These are phyloP conservation scores for Exidia glandulosa DNA, from an alignment of 768 basidiomycete genomes.

Conservation along the genomic window DNA sequence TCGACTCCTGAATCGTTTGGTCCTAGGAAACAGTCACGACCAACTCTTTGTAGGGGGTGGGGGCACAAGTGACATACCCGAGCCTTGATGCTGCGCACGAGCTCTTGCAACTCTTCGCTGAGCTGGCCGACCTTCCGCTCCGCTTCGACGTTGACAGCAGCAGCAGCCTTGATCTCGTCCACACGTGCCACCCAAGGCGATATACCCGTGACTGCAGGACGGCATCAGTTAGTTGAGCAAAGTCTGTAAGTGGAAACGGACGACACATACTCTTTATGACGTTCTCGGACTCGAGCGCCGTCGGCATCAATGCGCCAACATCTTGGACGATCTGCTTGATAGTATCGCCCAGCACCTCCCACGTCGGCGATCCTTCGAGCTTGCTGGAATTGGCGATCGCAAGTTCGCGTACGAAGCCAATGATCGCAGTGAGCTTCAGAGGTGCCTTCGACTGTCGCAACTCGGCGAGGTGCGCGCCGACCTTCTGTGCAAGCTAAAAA, in stretches of 20 bases:
- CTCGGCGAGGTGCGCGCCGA: constrained; percentile 77
- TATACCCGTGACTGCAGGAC: constrained; percentile 47
- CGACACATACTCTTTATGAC: constrained; percentile 57
- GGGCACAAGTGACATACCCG: constrained; percentile 19
- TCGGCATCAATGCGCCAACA: constrained; percentile 56
- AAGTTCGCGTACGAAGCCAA: constrained; percentile 62
- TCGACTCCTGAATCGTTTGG: constrained; percentile 76
- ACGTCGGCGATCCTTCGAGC: constrained; percentile 51
- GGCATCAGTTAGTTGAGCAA: not conserved
- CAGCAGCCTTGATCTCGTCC: constrained; percentile 68
- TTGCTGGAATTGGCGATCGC: constrained; percentile 62
- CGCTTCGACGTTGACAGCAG: constrained; percentile 83
- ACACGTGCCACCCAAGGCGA: constrained; percentile 82
- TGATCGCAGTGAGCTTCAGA: constrained; percentile 62
- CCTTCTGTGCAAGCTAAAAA: constrained; percentile 72
- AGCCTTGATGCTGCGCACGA: constrained; percentile 69
- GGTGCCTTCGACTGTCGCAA: constrained; percentile 65
- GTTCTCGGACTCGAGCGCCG: constrained; percentile 64
- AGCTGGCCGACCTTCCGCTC: constrained; percentile 79
- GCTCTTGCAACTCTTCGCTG: constrained; percentile 81
- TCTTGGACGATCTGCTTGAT: constrained; percentile 63
- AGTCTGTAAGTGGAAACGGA: not conserved
- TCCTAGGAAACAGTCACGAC: constrained; percentile 39
- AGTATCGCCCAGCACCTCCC: constrained; percentile 67
- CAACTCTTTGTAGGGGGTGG: not conserved